Base-by-base conservation (phyloP, 2,329 filamentous ascomycete species). In the Ophiostoma sp. region DNA sequence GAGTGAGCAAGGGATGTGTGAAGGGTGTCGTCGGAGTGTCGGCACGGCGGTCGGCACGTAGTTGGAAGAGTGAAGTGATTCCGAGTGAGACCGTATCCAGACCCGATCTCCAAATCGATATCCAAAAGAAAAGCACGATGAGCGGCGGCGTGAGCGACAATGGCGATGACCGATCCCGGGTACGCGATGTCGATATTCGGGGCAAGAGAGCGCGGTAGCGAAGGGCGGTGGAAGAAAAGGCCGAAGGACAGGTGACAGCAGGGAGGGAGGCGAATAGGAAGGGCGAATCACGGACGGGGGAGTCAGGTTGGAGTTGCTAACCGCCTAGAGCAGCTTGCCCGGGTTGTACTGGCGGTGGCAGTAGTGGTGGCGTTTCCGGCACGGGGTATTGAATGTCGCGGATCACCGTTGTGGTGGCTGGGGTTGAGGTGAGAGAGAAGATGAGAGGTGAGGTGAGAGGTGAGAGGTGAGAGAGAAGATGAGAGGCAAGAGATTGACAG, bases 311-410 rank as follows among this genome's bases (percentile, higher is more conserved):
- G n/a, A 18, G 6, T 27, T 27, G n/a, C 5, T 27, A 27, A 58
- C 4, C 27, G 47, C 52, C 52, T 58, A 58, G 16, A 18, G 18
- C 5, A 60, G 55, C 55, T 60, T 60, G 27, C 55, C 55, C 55
- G 55, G 55, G 55, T 60, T 60, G 6, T 44, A 44, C 14, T 5
- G 55, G 27, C 55, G 55, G 27, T 60, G 27, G 55, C 12, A 27
- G 55, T 40, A 36, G 55, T 60, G 55, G 55, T 12, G 7, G 52
- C 36, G 8, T 6, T 38, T 36, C 7, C 52, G 27, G 27, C 18
- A 58, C 18, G 52, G 52, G 52, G 52, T 58, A 58, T 52, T 52
- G 55, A 27, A 38, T 55, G 18, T 60, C 55, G 55, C 55, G 55
- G 55, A 60, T 38, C 55, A 18, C 55, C 55, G 55, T 55, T 14